phyloP scores from a whole-genome alignment of 345 rosid species.

The Mallotus nudiflorus region DNA sequence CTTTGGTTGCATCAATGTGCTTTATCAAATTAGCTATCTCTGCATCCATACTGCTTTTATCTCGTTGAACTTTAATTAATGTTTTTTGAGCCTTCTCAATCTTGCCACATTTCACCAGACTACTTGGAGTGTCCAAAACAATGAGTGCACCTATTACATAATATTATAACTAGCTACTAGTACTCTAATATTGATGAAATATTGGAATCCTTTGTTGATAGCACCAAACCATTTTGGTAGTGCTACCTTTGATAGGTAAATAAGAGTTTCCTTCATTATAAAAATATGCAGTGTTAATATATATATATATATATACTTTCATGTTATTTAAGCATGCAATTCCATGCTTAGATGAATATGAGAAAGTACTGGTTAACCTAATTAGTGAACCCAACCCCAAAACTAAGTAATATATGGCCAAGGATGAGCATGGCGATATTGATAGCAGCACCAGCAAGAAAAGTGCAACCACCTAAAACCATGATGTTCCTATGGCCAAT shows the following conservation, averaged over 20 bases:
- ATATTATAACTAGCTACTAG: conserved; percentile 64
- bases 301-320: no score
- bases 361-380: no score
- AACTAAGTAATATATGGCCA: no score
- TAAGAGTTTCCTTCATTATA: conserved; percentile 63
- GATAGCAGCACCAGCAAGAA: no score
- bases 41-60: conserved; percentile 35
- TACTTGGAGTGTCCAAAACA: conserved; percentile 70
- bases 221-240: conserved; percentile 90
- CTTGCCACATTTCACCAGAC: conserved; percentile 69
- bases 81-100: conserved; percentile 50
- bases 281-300: no score
- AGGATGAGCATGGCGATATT: no score
- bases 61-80: conserved; percentile 49
- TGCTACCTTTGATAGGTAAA: conserved; percentile 80
- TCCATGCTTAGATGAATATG: no score
- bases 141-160: conserved; percentile 60
- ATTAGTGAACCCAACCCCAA: no score
- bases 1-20: conserved; percentile 46
- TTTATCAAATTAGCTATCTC: conserved; percentile 57
- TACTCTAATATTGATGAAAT: conserved; percentile 69
- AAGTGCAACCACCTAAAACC: no score
- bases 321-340: no score
- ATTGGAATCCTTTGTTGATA: conserved; percentile 73
- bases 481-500: no score